Percentiles rank a stretch among this genome's conserved stretches.
Conservation (phyloP, 129 eudicot species). For the Helianthus annuus region HanXRQr2.0-SUNRISE NC_035445.2:31574053-31574552, state of each 20-base stretch:
- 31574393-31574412: conserved; percentile 7
- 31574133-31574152: too few relatives aligned
- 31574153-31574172: not conserved
- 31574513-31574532: conserved; percentile 18
- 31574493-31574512: conserved; percentile 25
- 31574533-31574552: conserved; percentile 33
- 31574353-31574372: conserved; percentile 25
- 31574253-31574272: not conserved
- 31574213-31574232: not conserved
- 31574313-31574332: conserved; percentile 16
- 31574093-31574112: too few relatives aligned
- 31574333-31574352: conserved; percentile 22
- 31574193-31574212: not conserved
- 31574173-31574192: not conserved
- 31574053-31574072: too few relatives aligned
- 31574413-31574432: conserved; percentile 8
- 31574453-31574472: conserved; percentile 20
- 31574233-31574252: not conserved
- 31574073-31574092: too few relatives aligned
- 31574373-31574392: not conserved
- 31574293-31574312: not conserved
- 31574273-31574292: not conserved
- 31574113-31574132: too few relatives aligned
- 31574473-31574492: conserved; percentile 18
- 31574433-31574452: conserved; percentile 14